Percentiles rank a stretch among this genome's conserved stretches.
Evolutionary conservation across 148 eudicot species (phyloP).

Genomic region (Suaeda aralocaspica): DNA sequence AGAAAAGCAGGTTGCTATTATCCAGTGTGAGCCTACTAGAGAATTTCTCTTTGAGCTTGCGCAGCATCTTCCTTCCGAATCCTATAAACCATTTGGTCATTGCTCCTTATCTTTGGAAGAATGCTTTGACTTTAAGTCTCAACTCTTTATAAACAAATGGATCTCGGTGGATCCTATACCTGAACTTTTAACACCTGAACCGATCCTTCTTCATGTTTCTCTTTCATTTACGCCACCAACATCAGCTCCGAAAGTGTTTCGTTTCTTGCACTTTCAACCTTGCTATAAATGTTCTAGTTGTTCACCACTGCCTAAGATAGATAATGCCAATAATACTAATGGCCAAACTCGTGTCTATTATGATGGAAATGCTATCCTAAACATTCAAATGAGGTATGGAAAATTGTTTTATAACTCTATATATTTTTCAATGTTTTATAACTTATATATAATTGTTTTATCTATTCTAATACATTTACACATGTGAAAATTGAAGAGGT

Average conservation of each 20-base stretch:
- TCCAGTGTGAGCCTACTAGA: constrained; percentile 81
- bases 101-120: constrained; percentile 60
- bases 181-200: constrained; percentile 30
- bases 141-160: constrained; percentile 74
- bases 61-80: constrained; percentile 35
- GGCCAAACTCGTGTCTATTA: constrained; percentile 56
- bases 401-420: background rate
- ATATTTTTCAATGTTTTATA: too few relatives aligned
- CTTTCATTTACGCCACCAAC: constrained; percentile 67
- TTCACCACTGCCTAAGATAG: constrained; percentile 42
- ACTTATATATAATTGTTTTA: background rate
- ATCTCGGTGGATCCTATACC: constrained; percentile 52
- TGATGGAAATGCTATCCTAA: constrained; percentile 56
- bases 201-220: constrained; percentile 61
- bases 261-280: constrained; percentile 43
- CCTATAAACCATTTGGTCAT: constrained; percentile 54
- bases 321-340: constrained; percentile 36
- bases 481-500: too few relatives aligned
- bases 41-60: constrained; percentile 55
- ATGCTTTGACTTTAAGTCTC: constrained; percentile 36
- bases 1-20: constrained; percentile 75
- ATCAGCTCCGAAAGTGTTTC: constrained; percentile 47
- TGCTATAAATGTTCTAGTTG: constrained; percentile 55
- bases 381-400: constrained; percentile 85
- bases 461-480: background rate